Evolutionary conservation across 2,329 filamentous ascomycete species (phyloP).

Genomic region (Xenosphaeropsis pyriputrescens): DNA sequence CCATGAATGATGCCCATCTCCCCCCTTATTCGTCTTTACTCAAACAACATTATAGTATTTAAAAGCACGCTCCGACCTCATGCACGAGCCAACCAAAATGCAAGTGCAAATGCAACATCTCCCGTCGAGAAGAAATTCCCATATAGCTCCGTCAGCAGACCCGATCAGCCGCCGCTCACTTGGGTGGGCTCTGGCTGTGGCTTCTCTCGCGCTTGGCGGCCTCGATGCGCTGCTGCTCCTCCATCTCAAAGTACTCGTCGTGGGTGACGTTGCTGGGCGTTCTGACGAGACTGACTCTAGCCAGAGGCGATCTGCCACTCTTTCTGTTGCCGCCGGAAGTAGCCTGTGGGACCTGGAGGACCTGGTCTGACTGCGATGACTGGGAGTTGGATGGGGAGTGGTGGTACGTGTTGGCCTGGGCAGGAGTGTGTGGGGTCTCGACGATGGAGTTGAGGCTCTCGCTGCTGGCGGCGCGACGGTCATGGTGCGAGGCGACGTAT

Average conservation of each 20-base stretch:
- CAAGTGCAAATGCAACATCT: too few relatives aligned
- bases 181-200: too few relatives aligned
- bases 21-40: too few relatives aligned
- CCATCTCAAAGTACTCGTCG: constrained; percentile 10
- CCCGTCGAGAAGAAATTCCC: too few relatives aligned
- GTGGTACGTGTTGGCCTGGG: neutral
- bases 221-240: constrained; percentile 2
- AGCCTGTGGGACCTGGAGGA: neutral
- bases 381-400: too few relatives aligned
- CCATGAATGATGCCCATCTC: too few relatives aligned
- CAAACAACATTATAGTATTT: too few relatives aligned
- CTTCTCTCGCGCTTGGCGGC: neutral
- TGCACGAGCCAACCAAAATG: too few relatives aligned
- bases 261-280: constrained; percentile 10
- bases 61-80: too few relatives aligned
- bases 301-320: constrained; percentile 19
- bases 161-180: too few relatives aligned
- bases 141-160: too few relatives aligned
- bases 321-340: constrained; percentile 4
- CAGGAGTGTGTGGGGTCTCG: neutral
- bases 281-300: constrained; percentile 18
- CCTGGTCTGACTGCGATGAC: too few relatives aligned
- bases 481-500: constrained; percentile 9
- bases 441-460: constrained; percentile 1
- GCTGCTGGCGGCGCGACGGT: constrained; percentile 6